Conservation (phyloP, 2,329 filamentous ascomycete genomes). For the Aspergillus luchuensis region DNA sequence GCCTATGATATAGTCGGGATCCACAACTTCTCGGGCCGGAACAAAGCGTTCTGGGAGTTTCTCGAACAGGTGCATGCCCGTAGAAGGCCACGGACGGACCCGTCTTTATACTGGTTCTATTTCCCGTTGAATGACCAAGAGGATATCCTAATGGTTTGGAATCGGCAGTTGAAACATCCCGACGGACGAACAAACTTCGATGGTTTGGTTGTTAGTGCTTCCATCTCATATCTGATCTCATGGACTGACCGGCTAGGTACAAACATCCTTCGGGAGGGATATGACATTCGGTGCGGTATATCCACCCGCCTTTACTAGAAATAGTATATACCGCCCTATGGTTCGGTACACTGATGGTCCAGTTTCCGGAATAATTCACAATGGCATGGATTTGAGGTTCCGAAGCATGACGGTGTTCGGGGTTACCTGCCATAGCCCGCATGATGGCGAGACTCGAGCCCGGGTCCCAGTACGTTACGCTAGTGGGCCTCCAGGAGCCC, state of each 20-base stretch:
- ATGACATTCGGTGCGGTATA: constrained; percentile 17
- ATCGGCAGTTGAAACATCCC: constrained; percentile 5
- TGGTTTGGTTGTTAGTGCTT: constrained; percentile 14
- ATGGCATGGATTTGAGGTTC: constrained; percentile 10
- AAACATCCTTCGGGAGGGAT: constrained; percentile 17
- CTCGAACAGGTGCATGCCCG: too few species aligned
- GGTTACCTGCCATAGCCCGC: constrained; percentile 17
- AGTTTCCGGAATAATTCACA: constrained; percentile 21
- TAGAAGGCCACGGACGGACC: too few species aligned
- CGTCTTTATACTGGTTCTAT: too few species aligned
- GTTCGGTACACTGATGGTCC: constrained; percentile 11
- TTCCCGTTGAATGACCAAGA: constrained; percentile 13
- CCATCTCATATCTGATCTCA: background rate
- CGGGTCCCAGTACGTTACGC: background rate
- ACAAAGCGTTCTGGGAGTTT: too few species aligned
- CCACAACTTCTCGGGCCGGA: too few species aligned
- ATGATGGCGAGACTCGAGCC: background rate
- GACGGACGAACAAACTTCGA: background rate
- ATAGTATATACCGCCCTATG: constrained; percentile 13
- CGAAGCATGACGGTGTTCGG: constrained; percentile 7
- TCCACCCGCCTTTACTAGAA: background rate
- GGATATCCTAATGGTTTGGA: constrained; percentile 15
- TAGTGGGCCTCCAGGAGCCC: background rate
- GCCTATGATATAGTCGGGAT: too few species aligned
- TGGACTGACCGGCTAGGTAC: constrained; percentile 14